Evolutionary conservation across 352 stramenopile species (phyloP), one percentile per base, ranked within the genome.

Genomic region (Pythium periplocum): DNA sequence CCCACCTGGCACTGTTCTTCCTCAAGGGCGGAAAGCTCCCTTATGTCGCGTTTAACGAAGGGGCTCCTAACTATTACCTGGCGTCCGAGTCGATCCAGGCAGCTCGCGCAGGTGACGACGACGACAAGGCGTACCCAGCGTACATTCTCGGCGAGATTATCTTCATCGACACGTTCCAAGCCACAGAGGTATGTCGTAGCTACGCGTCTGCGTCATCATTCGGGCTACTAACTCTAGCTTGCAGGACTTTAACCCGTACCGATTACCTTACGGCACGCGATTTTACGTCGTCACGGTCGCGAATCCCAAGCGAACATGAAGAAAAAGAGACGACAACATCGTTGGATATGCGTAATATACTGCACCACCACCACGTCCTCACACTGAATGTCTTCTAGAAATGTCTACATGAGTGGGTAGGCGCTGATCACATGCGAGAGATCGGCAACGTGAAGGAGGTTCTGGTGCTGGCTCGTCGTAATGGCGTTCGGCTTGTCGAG

Each of bases 121-220:
- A 53, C 37, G 78, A 88, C 55, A 80, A 69, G 26, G 74, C 76
- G 30, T 73, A 75, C 5, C 81, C 81, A 26, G 77, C 78, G 10
- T 92, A 92, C 63, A 88, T 92, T 37, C 79, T 73, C 48, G 81
- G 81, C 32, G 78, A 91, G 45, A 89, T 91, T 59, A 91, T 91
- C 58, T 88, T 92, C 48, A 92, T 92, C 39, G 81, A 90, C 59
- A 80, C 78, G 38, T 90, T 89, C 55, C 78, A 90, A 61, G 81
- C 81, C 32, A 88, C 76, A 1, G 81, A 91, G 78, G 81, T 88
- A 70, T 30, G 69, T 39, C 26, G 17, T 26, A 26, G 17, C 17
- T 26, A 26, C 17, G 17, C 17, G 17, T 26, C 17, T 26, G 17
- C 17, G 17, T 26, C 17, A 26, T 26, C 17, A 26, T 26, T 26